These are phyloP conservation scores for Geoglossum glabrum DNA, from an alignment of 495 filamentous ascomycete genomes.

Conservation along the genomic window DNA sequence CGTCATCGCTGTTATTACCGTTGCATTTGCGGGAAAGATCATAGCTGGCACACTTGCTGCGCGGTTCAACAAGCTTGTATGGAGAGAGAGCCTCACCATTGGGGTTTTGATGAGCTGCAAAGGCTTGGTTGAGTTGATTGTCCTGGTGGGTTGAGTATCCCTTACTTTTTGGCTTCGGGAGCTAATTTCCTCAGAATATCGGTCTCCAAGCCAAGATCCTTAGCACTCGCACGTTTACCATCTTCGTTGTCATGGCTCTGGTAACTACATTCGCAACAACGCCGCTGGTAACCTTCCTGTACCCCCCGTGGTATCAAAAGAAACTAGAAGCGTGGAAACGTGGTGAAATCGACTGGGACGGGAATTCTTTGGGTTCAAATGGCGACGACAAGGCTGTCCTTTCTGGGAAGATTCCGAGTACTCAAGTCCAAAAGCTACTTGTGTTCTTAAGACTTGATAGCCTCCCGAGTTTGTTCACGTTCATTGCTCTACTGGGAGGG, in stretches of 20 bases:
- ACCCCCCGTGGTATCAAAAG: slow-evolving; percentile 77
- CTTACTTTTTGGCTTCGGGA: background rate
- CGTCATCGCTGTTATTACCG: slow-evolving; percentile 61
- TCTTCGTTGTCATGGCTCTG: slow-evolving; percentile 96
- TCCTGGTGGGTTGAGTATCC: slow-evolving; percentile 40
- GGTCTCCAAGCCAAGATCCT: slow-evolving; percentile 82
- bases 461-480: slow-evolving; percentile 66
- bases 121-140: slow-evolving; percentile 86
- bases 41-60: slow-evolving; percentile 70
- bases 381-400: slow-evolving; percentile 18
- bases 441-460: slow-evolving; percentile 76
- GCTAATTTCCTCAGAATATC: slow-evolving; percentile 45
- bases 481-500: slow-evolving; percentile 56
- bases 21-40: slow-evolving; percentile 78
- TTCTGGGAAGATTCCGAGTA: slow-evolving; percentile 24
- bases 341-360: slow-evolving; percentile 91
- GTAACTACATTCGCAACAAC: slow-evolving; percentile 86
- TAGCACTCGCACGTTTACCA: slow-evolving; percentile 75
- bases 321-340: slow-evolving; percentile 79
- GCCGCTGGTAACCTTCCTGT: slow-evolving; percentile 55
- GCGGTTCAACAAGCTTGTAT: slow-evolving; percentile 54
- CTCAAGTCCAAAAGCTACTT: slow-evolving; percentile 29
- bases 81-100: slow-evolving; percentile 85
- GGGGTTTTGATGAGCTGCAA: slow-evolving; percentile 96
- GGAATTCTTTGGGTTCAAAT: slow-evolving; percentile 28